These are phyloP conservation scores for Apiotrichum domesticum DNA, from an alignment of 1,284 basidiomycete species.

Conservation along the genomic window DNA sequence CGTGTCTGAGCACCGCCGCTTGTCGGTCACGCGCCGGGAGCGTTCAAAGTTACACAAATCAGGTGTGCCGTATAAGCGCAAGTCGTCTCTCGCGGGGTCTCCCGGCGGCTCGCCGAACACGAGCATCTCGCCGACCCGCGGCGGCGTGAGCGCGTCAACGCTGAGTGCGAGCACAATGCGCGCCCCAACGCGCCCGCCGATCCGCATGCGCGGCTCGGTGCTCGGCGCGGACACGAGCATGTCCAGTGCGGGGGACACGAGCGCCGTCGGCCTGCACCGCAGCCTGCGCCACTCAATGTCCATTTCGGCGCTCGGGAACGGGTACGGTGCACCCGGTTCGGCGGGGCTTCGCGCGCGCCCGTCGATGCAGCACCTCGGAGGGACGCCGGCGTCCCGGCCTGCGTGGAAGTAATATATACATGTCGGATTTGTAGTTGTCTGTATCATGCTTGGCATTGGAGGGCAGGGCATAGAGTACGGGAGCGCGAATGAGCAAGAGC, in stretches of 20 bases:
- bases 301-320: neutral
- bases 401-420: conserved; percentile 3
- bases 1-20: neutral
- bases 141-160: neutral
- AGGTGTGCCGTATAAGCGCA: conserved; percentile 10
- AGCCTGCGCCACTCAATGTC: conserved; percentile 1
- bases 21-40: conserved; percentile 11
- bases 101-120: conserved; percentile 6
- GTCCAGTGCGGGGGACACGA: neutral
- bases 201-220: neutral
- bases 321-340: neutral
- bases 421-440: neutral
- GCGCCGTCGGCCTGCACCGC: neutral
- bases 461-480: too few relatives aligned
- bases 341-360: neutral
- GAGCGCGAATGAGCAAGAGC: too few relatives aligned
- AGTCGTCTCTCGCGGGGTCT: conserved; percentile 7
- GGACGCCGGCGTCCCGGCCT: neutral
- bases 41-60: conserved; percentile 10
- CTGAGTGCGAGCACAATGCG: neutral
- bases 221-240: neutral
- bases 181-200: neutral
- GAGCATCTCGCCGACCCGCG: conserved; percentile 3
- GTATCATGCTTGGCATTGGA: neutral
- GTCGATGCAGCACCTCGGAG: conserved; percentile 1